Evolutionary conservation across 495 filamentous ascomycete species (phyloP).

Genomic region (Tricharina praecox): DNA sequence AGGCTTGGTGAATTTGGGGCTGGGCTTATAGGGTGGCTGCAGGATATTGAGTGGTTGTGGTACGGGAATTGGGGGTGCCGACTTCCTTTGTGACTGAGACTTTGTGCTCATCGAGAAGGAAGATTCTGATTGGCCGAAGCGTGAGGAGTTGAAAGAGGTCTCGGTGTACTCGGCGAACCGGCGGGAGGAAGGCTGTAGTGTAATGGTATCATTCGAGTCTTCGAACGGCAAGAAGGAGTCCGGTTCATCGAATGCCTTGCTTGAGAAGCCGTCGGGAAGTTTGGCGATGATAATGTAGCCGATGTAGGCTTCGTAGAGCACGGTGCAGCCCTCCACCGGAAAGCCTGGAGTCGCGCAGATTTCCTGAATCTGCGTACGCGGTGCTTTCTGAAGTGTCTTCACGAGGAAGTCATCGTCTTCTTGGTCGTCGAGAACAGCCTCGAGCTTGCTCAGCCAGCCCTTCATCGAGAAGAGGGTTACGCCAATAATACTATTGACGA

Average conservation of each 20-base stretch:
- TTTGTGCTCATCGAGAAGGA: not conserved
- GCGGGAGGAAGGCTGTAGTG: not conserved
- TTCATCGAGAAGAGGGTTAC: constrained; percentile 24
- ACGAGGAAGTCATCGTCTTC: constrained; percentile 20
- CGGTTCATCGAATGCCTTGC: constrained; percentile 23
- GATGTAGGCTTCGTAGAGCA: constrained; percentile 24
- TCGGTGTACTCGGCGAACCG: not conserved
- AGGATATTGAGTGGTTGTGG: constrained; percentile 11
- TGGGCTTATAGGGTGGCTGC: constrained; percentile 15
- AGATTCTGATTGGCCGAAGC: too few relatives aligned
- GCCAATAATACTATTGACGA: constrained; percentile 21
- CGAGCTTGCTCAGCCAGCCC: constrained; percentile 17
- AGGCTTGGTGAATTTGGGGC: constrained; percentile 10
- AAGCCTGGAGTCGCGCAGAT: constrained; percentile 7
- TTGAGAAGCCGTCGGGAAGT: constrained; percentile 10
- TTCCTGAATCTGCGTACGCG: constrained; percentile 13
- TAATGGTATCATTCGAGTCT: not conserved
- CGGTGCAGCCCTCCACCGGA: constrained; percentile 16
- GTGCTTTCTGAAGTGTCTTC: constrained; percentile 7
- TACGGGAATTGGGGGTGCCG: constrained; percentile 1
- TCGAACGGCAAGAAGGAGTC: not conserved
- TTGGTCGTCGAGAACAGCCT: constrained; percentile 14
- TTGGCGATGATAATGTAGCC: constrained; percentile 23
- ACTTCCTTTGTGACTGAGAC: not conserved
- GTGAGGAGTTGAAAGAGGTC: too few relatives aligned